Base-by-base conservation (phyloP, 2,329 filamentous ascomycete species). In the Monosporascus sp. region DNA sequence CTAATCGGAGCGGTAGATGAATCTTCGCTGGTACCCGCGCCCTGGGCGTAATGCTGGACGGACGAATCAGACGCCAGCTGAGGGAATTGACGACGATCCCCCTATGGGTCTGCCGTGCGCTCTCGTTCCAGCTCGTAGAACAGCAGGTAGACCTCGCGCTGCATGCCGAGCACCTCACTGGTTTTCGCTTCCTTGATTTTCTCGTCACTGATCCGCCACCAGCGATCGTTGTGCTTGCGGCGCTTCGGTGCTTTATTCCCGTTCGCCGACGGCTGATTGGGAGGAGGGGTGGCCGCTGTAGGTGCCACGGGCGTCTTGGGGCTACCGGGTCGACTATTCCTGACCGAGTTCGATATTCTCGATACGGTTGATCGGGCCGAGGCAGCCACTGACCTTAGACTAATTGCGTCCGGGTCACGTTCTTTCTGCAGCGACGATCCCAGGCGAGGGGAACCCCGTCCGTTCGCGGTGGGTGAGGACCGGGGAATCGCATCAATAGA, bases 151-250 rank as follows among this genome's bases (percentile, higher is more conserved):
- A 97, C 93, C 71, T 99, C 94, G 64, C 87, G 87, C 72, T 97
- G 91, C 91, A 97, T 96, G 7, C 85, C 84, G 54, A 99, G 71
- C 7, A 99, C 91, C 62, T 99, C 94, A 52, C 81, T 84, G 6
- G 92, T 97, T 76, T 92, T 96, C 61, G 91, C 88, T 72, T 97
- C 93, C 67, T 93, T 94, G 64, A 97, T 84, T 72, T 95, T 96
- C 61, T 99, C 94, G 69, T 99, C 94, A 60, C 92, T 97, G 60
- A 99, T 96, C 37, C 94, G 85, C 94, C 94, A 99, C 94, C 94
- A 99, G 41, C 88, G 85, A 65, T 95, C 87, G 14, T 83, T 85
- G 56, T 81, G 83, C 61, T 82, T 85, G 58, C 76, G 82, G 37
- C 78, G 69, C 51, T 74, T 77, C 11, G 68, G 60, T 41, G 43